Percentiles rank a stretch among this genome's conserved stretches.
These are phyloP conservation scores for Calonectria pauciramosa DNA, from an alignment of 2,329 filamentous ascomycete species.

Conservation along the genomic window DNA sequence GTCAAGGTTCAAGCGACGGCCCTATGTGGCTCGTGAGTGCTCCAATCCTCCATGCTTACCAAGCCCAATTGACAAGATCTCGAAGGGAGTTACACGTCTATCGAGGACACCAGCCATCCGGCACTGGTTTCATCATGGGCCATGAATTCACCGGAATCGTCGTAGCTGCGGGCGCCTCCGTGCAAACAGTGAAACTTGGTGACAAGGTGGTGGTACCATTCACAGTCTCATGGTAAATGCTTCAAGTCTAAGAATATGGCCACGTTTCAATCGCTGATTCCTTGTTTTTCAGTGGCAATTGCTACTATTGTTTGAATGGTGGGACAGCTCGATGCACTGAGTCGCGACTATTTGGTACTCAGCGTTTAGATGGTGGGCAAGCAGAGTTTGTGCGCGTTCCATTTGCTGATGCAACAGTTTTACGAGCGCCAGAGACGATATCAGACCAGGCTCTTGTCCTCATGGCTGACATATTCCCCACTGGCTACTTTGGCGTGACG, in stretches of 20 bases:
- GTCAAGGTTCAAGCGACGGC: neutral
- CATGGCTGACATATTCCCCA: constrained; percentile 97
- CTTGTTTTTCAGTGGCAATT: no score
- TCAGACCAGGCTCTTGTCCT: constrained; percentile 82
- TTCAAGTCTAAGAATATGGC: neutral
- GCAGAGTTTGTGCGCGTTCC: constrained; percentile 88
- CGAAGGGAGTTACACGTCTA: neutral
- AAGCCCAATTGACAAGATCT: neutral
- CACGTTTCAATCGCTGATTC: no score
- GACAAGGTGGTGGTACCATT: neutral
- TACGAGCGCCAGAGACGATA: constrained; percentile 76
- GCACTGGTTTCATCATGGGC: neutral
- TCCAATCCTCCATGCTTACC: neutral
- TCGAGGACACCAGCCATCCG: neutral
- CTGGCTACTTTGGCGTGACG: constrained; percentile 84
- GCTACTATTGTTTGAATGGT: constrained; percentile 87
- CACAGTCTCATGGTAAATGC: neutral
- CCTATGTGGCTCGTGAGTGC: neutral
- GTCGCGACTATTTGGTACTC: constrained; percentile 78
- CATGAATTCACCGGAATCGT: neutral
- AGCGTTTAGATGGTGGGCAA: constrained; percentile 81
- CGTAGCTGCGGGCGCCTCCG: neutral
- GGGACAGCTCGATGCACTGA: constrained; percentile 85
- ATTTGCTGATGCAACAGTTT: constrained; percentile 83
- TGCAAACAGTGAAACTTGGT: neutral